A percentile compares a stretch with the other conserved stretches of the same genome.
Evolutionary conservation across 2,329 filamentous ascomycete species (phyloP).

Genomic region (Penicillium oxalicum): DNA sequence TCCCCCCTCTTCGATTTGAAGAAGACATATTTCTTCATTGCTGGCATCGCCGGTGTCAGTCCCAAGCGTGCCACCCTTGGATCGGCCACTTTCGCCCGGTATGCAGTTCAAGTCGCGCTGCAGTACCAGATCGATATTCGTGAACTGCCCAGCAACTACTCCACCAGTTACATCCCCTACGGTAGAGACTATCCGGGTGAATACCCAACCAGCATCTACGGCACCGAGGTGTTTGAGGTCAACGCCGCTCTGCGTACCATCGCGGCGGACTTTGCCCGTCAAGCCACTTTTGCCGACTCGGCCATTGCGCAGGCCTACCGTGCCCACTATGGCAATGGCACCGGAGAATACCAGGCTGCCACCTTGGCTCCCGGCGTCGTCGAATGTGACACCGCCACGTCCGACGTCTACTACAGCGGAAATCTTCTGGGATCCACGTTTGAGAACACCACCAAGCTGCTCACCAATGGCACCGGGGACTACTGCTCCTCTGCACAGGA

Average conservation of each 20-base stretch:
- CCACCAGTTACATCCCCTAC: slow-evolving; percentile 63
- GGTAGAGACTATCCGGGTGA: slow-evolving; percentile 51
- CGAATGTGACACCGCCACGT: slow-evolving; percentile 63
- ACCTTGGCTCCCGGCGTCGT: slow-evolving; percentile 50
- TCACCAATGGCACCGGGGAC: slow-evolving; percentile 61
- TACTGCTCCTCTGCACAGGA: slow-evolving; percentile 71
- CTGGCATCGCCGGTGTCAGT: slow-evolving; percentile 69
- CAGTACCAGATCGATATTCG: slow-evolving; percentile 70
- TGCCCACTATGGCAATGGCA: slow-evolving; percentile 41
- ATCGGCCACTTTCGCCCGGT: slow-evolving; percentile 62
- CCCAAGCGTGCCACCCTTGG: slow-evolving; percentile 61
- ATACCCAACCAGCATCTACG: slow-evolving; percentile 57
- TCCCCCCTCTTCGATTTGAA: slow-evolving; percentile 59
- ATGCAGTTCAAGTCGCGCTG: slow-evolving; percentile 65
- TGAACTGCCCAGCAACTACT: slow-evolving; percentile 59
- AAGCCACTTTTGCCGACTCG: slow-evolving; percentile 50
- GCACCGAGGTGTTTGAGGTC: slow-evolving; percentile 65
- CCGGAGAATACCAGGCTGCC: slow-evolving; percentile 36
- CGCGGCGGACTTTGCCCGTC: slow-evolving; percentile 48
- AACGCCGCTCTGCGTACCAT: slow-evolving; percentile 53
- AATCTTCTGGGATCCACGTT: slow-evolving; percentile 56
- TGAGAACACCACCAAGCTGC: slow-evolving; percentile 56
- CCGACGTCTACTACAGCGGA: slow-evolving; percentile 67
- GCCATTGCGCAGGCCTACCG: slow-evolving; percentile 49
- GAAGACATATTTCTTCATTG: slow-evolving; percentile 64